Conservation (phyloP, 2,329 filamentous ascomycete genomes). For the Penicillium sp. region DNA sequence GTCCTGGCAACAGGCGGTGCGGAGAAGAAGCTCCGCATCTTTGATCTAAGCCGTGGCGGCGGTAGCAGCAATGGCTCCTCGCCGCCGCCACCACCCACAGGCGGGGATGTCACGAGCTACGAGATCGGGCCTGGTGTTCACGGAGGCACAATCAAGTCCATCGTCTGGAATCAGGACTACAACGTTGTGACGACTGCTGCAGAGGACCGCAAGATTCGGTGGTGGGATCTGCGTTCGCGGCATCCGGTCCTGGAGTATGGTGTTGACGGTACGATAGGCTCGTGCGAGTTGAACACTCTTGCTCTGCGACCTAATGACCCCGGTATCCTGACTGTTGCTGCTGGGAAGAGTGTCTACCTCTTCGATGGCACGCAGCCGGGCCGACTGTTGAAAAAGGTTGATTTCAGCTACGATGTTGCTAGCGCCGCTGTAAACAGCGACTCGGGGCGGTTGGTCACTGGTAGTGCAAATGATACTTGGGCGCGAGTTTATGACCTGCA, state of each 20-base stretch:
- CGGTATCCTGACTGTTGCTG: slow-evolving; percentile 79
- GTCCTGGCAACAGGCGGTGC: slow-evolving; percentile 86
- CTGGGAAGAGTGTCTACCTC: slow-evolving; percentile 91
- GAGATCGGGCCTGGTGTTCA: slow-evolving; percentile 86
- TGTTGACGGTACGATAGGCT: slow-evolving; percentile 80
- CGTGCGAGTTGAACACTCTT: slow-evolving; percentile 78
- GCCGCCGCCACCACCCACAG: slow-evolving; percentile 34
- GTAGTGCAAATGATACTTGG: slow-evolving; percentile 90
- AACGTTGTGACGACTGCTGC: slow-evolving; percentile 87
- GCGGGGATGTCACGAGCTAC: slow-evolving; percentile 57
- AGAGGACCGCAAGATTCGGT: slow-evolving; percentile 83
- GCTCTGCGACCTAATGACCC: slow-evolving; percentile 56
- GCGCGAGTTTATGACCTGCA: slow-evolving; percentile 92
- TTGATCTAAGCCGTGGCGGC: slow-evolving; percentile 63
- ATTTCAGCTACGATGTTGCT: slow-evolving; percentile 77
- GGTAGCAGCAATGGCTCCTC: slow-evolving; percentile 37
- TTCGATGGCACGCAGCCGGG: slow-evolving; percentile 72
- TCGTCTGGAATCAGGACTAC: slow-evolving; percentile 86
- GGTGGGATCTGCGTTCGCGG: slow-evolving; percentile 82
- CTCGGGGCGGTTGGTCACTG: slow-evolving; percentile 78
- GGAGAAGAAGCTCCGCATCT: slow-evolving; percentile 95
- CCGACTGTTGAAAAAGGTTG: slow-evolving; percentile 68
- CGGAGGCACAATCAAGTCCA: slow-evolving; percentile 85
- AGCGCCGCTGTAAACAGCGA: slow-evolving; percentile 83
- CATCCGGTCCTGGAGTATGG: slow-evolving; percentile 69